phyloP scores from a whole-genome alignment of 805 yeast genomes.

The Suhomyces tanzawaensis region DNA sequence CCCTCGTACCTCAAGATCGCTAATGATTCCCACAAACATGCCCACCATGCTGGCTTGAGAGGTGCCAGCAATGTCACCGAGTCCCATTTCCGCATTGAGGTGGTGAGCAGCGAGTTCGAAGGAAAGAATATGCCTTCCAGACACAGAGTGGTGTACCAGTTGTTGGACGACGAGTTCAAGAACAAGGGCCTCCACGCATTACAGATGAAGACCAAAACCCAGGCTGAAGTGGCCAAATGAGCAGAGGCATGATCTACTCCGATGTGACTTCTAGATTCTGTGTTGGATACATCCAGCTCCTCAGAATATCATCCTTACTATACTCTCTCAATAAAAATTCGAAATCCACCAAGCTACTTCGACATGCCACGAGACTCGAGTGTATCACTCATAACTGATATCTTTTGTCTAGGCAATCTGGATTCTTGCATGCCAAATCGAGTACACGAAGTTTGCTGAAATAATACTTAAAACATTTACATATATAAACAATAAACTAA shows the following conservation, averaged over 20 bases:
- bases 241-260: not conserved
- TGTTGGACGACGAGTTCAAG: conserved; percentile 70
- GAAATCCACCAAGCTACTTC: no score
- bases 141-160: conserved; percentile 70
- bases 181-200: conserved; percentile 80
- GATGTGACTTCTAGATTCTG: no score
- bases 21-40: conserved; percentile 86
- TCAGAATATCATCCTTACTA: no score
- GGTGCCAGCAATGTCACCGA: conserved; percentile 71
- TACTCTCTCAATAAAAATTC: no score
- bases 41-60: conserved; percentile 79
- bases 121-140: conserved; percentile 69
- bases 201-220: conserved; percentile 80
- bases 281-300: no score
- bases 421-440: no score
- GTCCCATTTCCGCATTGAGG: conserved; percentile 75
- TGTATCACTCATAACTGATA: no score
- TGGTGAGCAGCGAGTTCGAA: conserved; percentile 66
- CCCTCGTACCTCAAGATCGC: conserved; percentile 52
- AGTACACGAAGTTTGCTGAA: no score
- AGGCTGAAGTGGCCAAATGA: conserved; percentile 3
- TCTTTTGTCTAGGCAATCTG: no score
- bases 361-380: no score
- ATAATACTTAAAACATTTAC: no score
- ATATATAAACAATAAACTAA: not conserved